Evolutionary conservation across 805 yeast genomes (phyloP).

Genomic region (Sugiyamaella americana): DNA sequence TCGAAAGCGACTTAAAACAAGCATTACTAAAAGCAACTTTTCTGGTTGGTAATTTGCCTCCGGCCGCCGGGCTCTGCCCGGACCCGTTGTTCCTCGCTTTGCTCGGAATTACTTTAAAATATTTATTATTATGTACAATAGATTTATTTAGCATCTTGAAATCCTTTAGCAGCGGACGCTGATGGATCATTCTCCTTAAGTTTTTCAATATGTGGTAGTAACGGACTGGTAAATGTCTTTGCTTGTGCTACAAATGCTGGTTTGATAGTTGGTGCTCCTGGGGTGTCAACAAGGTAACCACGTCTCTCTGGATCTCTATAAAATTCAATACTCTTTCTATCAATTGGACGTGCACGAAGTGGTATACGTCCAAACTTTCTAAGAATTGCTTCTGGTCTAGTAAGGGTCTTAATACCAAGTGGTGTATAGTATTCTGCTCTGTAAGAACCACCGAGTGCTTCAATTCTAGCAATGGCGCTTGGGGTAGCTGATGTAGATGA

Average conservation of each 20-base stretch:
- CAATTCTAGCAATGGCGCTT: slow-evolving; percentile 68
- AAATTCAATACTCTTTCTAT: slow-evolving; percentile 69
- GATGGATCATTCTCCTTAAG: slow-evolving; percentile 12
- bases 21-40: slow-evolving; percentile 18
- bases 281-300: slow-evolving; percentile 50
- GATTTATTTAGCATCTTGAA: not conserved
- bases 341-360: slow-evolving; percentile 76
- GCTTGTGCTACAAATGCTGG: slow-evolving; percentile 15
- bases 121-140: not conserved
- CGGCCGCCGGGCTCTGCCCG: not conserved
- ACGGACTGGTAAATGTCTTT: slow-evolving; percentile 14
- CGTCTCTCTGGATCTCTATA: slow-evolving; percentile 66
- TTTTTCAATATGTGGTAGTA: slow-evolving; percentile 13
- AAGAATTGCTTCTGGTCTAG: slow-evolving; percentile 65
- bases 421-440: slow-evolving; percentile 65
- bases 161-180: slow-evolving; percentile 10
- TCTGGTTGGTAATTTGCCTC: slow-evolving; percentile 20
- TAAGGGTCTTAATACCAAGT: slow-evolving; percentile 66
- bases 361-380: slow-evolving; percentile 75
- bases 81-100: not conserved
- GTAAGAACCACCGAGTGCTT: slow-evolving; percentile 64
- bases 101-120: not conserved
- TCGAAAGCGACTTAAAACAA: slow-evolving; percentile 16
- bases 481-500: slow-evolving; percentile 79
- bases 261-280: slow-evolving; percentile 20